Conservation (phyloP, 805 yeast species). For the Candida krabiensis region DNA sequence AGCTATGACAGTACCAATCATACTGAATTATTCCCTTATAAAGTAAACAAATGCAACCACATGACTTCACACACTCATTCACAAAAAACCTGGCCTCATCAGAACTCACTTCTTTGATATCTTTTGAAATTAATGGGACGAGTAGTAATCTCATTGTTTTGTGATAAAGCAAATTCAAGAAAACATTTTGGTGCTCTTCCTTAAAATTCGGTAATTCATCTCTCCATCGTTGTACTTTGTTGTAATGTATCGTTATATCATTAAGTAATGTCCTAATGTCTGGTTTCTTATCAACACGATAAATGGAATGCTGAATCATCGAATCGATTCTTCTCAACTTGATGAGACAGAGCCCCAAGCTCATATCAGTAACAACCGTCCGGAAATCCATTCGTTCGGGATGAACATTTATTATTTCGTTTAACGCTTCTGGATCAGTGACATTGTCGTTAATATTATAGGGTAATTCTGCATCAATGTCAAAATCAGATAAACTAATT, state of each 20-base stretch:
- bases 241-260: conserved; percentile 12
- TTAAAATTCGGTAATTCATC: conserved; percentile 14
- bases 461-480: conserved; percentile 47
- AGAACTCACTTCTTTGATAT: conserved; percentile 4
- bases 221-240: conserved; percentile 17
- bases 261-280: conserved; percentile 9
- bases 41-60: conserved; percentile 22
- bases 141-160: conserved; percentile 19
- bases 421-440: conserved; percentile 15
- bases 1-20: conserved; percentile 24
- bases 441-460: conserved; percentile 22
- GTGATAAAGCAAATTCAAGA: conserved; percentile 19
- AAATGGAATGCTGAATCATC: conserved; percentile 17
- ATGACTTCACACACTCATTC: conserved; percentile 21
- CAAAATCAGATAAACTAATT: conserved; percentile 47
- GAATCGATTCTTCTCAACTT: conserved; percentile 22
- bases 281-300: conserved; percentile 20
- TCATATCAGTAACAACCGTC: conserved; percentile 17
- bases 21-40: conserved; percentile 22
- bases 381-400: conserved; percentile 17
- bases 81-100: conserved; percentile 15
- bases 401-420: conserved; percentile 18
- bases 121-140: conserved; percentile 19
- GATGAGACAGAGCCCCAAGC: conserved; percentile 12
- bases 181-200: conserved; percentile 13